phyloP scores from a whole-genome alignment of 495 filamentous ascomycete genomes.

The Aspergillus affinis region DNA sequence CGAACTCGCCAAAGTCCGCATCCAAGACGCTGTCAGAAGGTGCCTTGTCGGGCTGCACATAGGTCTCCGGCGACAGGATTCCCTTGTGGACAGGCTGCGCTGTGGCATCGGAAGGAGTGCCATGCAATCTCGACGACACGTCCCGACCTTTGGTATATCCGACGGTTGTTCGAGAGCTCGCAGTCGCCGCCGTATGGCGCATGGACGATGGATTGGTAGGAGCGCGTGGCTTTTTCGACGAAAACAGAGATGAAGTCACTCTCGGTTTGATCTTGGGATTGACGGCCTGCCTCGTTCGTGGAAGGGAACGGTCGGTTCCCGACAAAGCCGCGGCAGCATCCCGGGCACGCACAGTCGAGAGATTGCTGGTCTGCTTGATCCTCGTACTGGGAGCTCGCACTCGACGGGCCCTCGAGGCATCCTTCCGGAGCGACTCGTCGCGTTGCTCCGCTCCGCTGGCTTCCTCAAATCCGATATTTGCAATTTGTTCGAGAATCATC shows the following conservation, averaged over 20 bases:
- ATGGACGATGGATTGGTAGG: constrained; percentile 52
- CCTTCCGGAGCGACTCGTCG: constrained; percentile 9
- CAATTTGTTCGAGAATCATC: constrained; percentile 60
- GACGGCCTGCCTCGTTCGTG: constrained; percentile 34
- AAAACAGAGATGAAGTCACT: constrained; percentile 34
- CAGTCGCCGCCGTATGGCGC: constrained; percentile 60
- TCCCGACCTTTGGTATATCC: constrained; percentile 77
- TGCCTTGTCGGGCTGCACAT: constrained; percentile 43
- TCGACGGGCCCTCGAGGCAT: constrained; percentile 17
- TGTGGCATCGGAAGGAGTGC: constrained; percentile 18
- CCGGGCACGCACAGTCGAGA: constrained; percentile 50
- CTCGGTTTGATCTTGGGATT: constrained; percentile 42
- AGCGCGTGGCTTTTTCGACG: constrained; percentile 40
- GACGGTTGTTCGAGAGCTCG: constrained; percentile 72
- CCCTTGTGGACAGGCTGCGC: constrained; percentile 24
- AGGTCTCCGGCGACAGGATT: constrained; percentile 41
- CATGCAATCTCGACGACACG: constrained; percentile 51
- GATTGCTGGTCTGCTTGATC: constrained; percentile 24
- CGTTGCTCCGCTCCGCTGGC: constrained; percentile 30
- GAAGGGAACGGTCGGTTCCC: constrained; percentile 30
- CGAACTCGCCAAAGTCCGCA: constrained; percentile 20
- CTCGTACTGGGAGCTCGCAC: constrained; percentile 30
- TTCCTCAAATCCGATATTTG: constrained; percentile 54
- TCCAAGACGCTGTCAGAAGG: constrained; percentile 44
- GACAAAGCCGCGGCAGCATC: constrained; percentile 58